Percentiles rank a stretch among this genome's conserved stretches.
phyloP scores from a whole-genome alignment of 495 filamentous ascomycete genomes.

The Chaetomium cochliodes region DNA sequence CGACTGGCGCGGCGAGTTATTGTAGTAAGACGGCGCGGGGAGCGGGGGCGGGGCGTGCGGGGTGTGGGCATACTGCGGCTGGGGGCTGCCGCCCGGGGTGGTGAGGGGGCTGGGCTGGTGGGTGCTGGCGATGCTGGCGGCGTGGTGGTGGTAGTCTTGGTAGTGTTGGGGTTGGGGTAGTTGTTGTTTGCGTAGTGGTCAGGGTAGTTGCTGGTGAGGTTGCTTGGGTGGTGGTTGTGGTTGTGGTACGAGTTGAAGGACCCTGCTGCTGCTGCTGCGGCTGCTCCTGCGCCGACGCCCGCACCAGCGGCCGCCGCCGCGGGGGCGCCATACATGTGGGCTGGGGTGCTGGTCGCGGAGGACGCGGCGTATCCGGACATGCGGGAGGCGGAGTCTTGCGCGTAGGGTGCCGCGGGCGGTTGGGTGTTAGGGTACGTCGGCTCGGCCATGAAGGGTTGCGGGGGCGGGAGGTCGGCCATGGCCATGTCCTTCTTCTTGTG shows the following conservation, averaged over 20 bases:
- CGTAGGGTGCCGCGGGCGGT: neutral
- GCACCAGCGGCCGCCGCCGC: neutral
- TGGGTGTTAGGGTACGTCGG: neutral
- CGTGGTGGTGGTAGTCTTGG: neutral
- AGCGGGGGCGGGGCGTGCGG: conserved; percentile 1
- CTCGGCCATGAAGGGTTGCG: conserved; percentile 7
- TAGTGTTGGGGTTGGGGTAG: no score
- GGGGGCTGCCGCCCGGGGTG: conserved; percentile 11
- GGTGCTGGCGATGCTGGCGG: neutral
- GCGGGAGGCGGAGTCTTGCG: neutral
- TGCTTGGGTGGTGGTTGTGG: conserved; percentile 8
- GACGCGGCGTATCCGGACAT: conserved; percentile 1
- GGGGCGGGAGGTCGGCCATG: conserved; percentile 9
- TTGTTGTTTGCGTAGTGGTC: neutral
- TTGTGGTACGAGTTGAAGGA: conserved; percentile 14
- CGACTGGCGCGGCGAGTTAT: neutral
- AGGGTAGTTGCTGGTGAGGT: neutral
- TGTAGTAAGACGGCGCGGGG: conserved; percentile 10
- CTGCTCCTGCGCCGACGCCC: conserved; percentile 20
- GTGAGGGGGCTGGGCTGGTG: conserved; percentile 14
- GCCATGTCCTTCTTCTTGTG: conserved; percentile 30
- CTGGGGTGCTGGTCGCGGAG: neutral
- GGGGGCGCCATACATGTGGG: conserved; percentile 8
- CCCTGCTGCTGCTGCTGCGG: conserved; percentile 21
- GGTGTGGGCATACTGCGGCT: neutral